Conservation (phyloP, 345 rosid genomes). For the Raphanus sativus region DNA sequence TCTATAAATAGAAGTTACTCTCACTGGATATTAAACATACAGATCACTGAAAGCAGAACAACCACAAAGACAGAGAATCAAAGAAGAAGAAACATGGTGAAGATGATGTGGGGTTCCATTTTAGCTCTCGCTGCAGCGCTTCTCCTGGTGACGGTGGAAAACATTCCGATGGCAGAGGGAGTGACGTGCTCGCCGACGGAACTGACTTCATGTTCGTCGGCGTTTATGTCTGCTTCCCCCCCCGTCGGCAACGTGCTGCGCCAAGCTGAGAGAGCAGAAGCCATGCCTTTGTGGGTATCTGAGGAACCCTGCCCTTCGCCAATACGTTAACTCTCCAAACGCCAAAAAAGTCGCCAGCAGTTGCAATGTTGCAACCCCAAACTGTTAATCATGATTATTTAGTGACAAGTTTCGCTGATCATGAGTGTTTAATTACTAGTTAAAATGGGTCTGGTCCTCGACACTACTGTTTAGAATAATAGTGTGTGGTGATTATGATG, state of each 20-base stretch:
- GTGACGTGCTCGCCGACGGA: conserved; percentile 50
- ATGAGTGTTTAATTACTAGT: conserved; percentile 20
- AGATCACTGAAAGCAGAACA: background rate
- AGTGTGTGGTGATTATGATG: background rate
- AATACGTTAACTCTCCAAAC: conserved; percentile 50
- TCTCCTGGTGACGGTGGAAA: conserved; percentile 19
- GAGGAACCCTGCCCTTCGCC: conserved; percentile 46
- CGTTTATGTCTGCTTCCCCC: conserved; percentile 37
- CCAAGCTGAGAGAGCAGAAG: conserved; percentile 58
- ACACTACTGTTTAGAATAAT: conserved; percentile 12
- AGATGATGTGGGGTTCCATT: background rate
- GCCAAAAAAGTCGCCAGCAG: conserved; percentile 38
- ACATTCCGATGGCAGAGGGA: conserved; percentile 38
- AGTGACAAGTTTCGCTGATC: conserved; percentile 9
- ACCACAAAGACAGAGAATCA: background rate
- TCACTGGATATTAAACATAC: background rate
- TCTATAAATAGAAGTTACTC: background rate
- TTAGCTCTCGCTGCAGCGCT: conserved; percentile 2
- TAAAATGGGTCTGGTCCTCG: background rate
- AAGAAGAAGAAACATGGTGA: conserved; percentile 30
- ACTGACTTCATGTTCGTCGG: conserved; percentile 52
- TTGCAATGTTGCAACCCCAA: conserved; percentile 51
- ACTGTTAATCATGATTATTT: conserved; percentile 40
- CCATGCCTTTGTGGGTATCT: conserved; percentile 72
- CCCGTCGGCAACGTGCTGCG: conserved; percentile 56